Evolutionary conservation across 768 basidiomycete genomes (phyloP), one percentile per base, ranked within the genome.

Genomic region (Leccinellum luteum): DNA sequence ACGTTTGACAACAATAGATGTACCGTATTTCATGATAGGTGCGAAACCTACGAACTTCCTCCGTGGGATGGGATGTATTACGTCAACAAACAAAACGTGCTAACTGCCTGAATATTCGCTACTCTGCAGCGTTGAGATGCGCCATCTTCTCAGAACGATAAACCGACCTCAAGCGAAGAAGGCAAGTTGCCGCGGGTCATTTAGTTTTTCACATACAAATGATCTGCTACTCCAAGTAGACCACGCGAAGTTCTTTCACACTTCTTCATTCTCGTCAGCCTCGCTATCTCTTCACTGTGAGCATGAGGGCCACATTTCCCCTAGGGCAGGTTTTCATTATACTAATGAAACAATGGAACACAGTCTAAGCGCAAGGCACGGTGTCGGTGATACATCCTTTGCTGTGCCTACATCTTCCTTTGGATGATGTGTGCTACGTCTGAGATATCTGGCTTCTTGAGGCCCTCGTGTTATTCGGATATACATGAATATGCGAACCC

Each of bases 331-430:
- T 44, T 62, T 66, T 69, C 69, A 69, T 69, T 51, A 43, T 44
- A 49, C 15, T 58, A 47, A 68, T 68, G 66, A 70, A 55, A 47
- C 52, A 66, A 68, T 64, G 59, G 69, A 70, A 66, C 55, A 56
- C 34, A 34, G 52, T 49, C 43, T 32, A 55, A 38, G 60, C 48
- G 52, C 56, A 54, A 61, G 61, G 63, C 56, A 60, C 63, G 44
- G 50, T 50, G 50, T 43, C 43, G 25, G 47, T 51, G 43, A 43
- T 57, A 55, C 38, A 52, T 52, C 52, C 30, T 47, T 56, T 55
- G 49, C 55, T 52, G 57, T 55, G 14, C 51, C 41, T 54, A 15
- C 61, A 25, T 63, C 66, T 62, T 60, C 51, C 58, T 56, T 63
- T 38, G 56, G 32, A 58, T n/a, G 65, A 54, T 48, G 54, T 53